Base-by-base conservation (phyloP, 306 rosid genomes). In the Datisca glomerata region DNA sequence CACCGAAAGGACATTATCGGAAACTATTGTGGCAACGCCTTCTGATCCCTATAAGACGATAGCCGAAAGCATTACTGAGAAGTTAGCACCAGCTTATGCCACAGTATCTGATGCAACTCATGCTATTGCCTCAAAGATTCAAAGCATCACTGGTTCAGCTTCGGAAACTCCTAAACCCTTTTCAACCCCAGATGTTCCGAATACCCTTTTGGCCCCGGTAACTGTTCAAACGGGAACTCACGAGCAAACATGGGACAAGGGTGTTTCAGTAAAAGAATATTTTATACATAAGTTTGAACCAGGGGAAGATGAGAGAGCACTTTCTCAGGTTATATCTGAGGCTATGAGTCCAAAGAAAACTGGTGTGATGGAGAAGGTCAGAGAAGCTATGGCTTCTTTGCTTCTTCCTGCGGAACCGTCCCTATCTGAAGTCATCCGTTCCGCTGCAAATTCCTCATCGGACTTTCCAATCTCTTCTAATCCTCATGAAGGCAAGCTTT, bases 221-320 rank as follows among this genome's bases (percentile, higher is more conserved):
- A 61, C 51, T 47, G 42, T 51, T 13, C 16, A 28, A n/a, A 1
- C 55, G 4, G 45, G 43, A 18, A 76, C 37, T 49, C 57, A 12
- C 1, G 49, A 61, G 9, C 81, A 68, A 19, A 28, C 53, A 41
- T 76, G 84, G 85, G 87, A 86, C 28, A 79, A 76, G 76, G 94
- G 93, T 37, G 80, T 72, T 53, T 76, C 83, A 0, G 61, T 87
- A 55, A 82, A 72, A 55, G 89, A 83, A 61, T 87, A 82, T 49
- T 58, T 83, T 65, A 49, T 72, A 71, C 72, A 67, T 28, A 82
- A 82, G 55, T 56, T 82, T 55, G 93, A 83, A 63, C 94, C 97
- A 1, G 97, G 93, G 10, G 97, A 87, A 45, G 94, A 86, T 57
- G 96, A 86, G 56, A 81, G 45, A 51, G 96, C 94, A 10, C 73